Evolutionary conservation across 371 early-diverging fungal genomes (phyloP).

Genomic region (Blakeslea trispora): DNA sequence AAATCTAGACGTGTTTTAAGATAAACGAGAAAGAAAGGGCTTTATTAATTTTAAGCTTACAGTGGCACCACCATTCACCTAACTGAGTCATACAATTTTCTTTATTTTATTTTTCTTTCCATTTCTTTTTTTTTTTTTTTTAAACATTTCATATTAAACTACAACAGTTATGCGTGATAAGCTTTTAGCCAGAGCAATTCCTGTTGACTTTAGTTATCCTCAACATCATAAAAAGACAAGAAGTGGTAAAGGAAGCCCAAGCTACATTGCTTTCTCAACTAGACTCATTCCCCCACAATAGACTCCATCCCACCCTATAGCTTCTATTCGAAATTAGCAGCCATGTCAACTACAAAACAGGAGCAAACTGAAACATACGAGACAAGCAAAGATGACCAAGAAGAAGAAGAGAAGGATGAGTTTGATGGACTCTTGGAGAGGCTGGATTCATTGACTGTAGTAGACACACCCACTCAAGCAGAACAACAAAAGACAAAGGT

Average conservation of each 20-base stretch:
- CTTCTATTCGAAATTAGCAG: background rate
- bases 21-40: too few relatives aligned
- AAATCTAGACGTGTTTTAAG: too few relatives aligned
- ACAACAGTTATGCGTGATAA: background rate
- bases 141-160: background rate
- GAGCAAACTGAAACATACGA: background rate
- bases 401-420: too few relatives aligned
- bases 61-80: too few relatives aligned
- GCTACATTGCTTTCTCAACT: background rate
- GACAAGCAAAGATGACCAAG: too few relatives aligned
- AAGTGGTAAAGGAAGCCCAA: constrained; percentile 3
- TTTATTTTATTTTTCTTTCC: background rate
- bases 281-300: too few relatives aligned
- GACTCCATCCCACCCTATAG: background rate
- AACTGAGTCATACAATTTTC: background rate
- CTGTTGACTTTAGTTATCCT: constrained; percentile 12
- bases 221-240: constrained; percentile 4
- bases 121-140: background rate
- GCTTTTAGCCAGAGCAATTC: background rate
- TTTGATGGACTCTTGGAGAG: background rate
- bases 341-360: background rate
- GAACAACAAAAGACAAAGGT: background rate
- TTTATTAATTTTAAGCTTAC: too few relatives aligned
- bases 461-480: background rate
- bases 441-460: background rate